A percentile compares a stretch with the other conserved stretches of the same genome.
Conservation (phyloP, 495 filamentous ascomycete species). For the Aspergillus funiculosus region DNA sequence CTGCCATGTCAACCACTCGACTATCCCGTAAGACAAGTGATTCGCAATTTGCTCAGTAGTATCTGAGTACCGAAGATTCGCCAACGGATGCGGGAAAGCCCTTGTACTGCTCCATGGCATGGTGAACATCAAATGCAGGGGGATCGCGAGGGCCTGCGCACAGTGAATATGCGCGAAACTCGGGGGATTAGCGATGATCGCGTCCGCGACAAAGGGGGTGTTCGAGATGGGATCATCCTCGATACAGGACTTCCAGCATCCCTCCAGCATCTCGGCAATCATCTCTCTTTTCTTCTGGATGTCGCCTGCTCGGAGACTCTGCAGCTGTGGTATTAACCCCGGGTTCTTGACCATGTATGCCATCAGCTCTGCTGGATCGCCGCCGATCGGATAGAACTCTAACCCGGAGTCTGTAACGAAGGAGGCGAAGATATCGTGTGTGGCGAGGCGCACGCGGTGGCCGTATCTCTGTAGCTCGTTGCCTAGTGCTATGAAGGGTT, state of each 20-base stretch:
- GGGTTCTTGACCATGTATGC: constrained; percentile 55
- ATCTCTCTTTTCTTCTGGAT: constrained; percentile 40
- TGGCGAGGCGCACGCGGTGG: constrained; percentile 57
- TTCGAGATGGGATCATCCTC: constrained; percentile 46
- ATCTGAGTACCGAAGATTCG: constrained; percentile 45
- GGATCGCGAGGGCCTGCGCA: constrained; percentile 55
- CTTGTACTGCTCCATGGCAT: constrained; percentile 55
- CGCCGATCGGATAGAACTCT: constrained; percentile 61
- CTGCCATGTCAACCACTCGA: constrained; percentile 65
- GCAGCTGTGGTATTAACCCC: constrained; percentile 44
- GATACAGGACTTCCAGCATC: constrained; percentile 60
- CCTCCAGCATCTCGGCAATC: constrained; percentile 56
- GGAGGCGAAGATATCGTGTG: constrained; percentile 53
- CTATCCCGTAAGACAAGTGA: constrained; percentile 53
- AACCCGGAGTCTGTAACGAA: constrained; percentile 51
- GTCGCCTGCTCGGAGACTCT: constrained; percentile 42
- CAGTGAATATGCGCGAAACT: constrained; percentile 63
- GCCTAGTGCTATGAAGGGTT: constrained; percentile 50
- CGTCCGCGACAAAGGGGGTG: constrained; percentile 59
- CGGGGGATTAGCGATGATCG: constrained; percentile 63
- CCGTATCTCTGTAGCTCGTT: constrained; percentile 42
- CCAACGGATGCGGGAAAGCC: constrained; percentile 53
- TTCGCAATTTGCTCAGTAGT: constrained; percentile 46
- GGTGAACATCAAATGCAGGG: constrained; percentile 62
- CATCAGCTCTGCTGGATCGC: constrained; percentile 59